Conservation (phyloP, 2,329 filamentous ascomycete species). For the Fusarium beomiforme region DNA sequence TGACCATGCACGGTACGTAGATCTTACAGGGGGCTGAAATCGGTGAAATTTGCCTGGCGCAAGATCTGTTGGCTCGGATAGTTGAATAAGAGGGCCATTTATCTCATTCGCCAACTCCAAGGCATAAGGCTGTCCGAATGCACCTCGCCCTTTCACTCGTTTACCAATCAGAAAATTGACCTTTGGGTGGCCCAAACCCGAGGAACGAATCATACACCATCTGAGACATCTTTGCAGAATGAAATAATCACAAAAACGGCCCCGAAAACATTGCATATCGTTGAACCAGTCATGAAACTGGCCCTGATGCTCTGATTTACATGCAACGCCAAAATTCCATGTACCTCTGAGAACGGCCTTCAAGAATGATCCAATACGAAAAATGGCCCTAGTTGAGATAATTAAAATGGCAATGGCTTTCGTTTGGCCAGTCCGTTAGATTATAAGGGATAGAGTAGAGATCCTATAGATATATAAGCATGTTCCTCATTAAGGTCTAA, state of each 20-base stretch:
- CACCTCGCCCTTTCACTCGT: accelerated
- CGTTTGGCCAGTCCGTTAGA: neutral
- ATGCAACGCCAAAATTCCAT: accelerated
- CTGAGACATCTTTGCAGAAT: too few relatives aligned
- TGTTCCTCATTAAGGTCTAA: accelerated
- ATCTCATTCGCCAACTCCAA: neutral
- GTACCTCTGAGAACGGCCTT: neutral
- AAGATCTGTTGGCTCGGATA: neutral
- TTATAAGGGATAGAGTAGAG: neutral
- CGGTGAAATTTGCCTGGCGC: neutral
- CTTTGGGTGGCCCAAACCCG: accelerated
- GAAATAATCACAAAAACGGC: neutral
- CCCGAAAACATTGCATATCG: neutral
- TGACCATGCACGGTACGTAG: neutral
- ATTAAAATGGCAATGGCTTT: neutral
- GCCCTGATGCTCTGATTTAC: neutral
- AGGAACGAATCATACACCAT: too few relatives aligned
- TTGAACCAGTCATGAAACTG: neutral
- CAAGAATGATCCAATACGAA: neutral
- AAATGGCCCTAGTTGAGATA: neutral
- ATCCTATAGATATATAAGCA: neutral
- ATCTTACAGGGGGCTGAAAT: neutral
- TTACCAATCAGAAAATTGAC: neutral
- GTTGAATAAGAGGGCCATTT: neutral
- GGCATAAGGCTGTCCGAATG: accelerated